Evolutionary conservation across 106 monocot genomes (phyloP).

Genomic region (Dendrobium chrysotoxum): DNA sequence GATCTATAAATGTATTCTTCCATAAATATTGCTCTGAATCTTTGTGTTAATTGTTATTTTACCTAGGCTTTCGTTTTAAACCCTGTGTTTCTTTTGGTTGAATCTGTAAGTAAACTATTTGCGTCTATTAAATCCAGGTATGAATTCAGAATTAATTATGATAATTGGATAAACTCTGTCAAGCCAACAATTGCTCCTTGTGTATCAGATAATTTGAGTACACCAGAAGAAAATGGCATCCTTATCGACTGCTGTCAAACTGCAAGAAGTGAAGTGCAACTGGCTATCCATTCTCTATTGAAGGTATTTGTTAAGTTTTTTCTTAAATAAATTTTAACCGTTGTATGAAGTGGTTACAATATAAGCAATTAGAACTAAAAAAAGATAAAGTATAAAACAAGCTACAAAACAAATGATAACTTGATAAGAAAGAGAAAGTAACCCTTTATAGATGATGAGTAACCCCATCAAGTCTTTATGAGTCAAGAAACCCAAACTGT

Average conservation of each 20-base stretch:
- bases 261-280: constrained; percentile 54
- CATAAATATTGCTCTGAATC: neutral
- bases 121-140: constrained; percentile 31
- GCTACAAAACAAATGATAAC: no score
- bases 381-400: no score
- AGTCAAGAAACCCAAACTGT: no score
- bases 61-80: neutral
- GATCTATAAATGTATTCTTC: neutral
- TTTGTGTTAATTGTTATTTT: neutral
- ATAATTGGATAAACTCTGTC: constrained; percentile 59
- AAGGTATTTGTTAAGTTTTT: constrained; percentile 38
- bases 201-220: constrained; percentile 24
- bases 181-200: constrained; percentile 38
- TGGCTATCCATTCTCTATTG: constrained; percentile 70
- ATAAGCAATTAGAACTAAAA: no score
- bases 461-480: no score
- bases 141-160: constrained; percentile 68
- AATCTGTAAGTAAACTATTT: neutral
- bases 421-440: no score
- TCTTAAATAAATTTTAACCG: no score
- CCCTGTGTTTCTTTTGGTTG: neutral
- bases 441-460: no score
- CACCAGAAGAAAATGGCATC: constrained; percentile 14
- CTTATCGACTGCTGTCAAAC: constrained; percentile 35
- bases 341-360: no score